These are phyloP conservation scores for Syzygium syzygioides DNA, from an alignment of 441 rosid species.

Conservation along the genomic window DNA sequence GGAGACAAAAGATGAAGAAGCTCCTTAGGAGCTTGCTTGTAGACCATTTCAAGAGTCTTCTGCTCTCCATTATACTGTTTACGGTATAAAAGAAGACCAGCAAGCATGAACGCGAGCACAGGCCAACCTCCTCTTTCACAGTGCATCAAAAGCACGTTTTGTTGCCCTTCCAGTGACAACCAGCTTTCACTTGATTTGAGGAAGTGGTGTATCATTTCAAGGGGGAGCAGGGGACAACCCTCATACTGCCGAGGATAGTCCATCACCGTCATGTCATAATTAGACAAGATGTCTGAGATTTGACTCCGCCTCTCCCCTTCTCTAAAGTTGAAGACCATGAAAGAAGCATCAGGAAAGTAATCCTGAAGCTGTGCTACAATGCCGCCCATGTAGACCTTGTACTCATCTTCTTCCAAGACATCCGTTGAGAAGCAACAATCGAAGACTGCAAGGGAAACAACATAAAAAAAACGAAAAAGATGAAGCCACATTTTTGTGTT, in stretches of 20 bases:
- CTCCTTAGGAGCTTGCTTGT: constrained; percentile 91
- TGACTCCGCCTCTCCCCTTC: constrained; percentile 90
- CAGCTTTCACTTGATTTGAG: constrained; percentile 88
- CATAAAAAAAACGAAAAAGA: background rate
- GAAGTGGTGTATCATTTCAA: constrained; percentile 93
- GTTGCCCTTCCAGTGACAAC: constrained; percentile 88
- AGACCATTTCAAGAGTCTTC: constrained; percentile 95
- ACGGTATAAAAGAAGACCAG: constrained; percentile 74
- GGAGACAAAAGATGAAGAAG: constrained; percentile 70
- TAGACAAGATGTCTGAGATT: constrained; percentile 72
- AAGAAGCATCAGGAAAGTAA: constrained; percentile 88
- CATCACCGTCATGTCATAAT: constrained; percentile 93
- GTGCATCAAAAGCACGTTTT: constrained; percentile 86
- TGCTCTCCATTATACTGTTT: constrained; percentile 88
- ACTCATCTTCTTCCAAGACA: constrained; percentile 88
- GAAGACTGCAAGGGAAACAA: constrained; percentile 50
- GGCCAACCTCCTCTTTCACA: constrained; percentile 98
- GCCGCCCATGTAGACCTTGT: constrained; percentile 82
- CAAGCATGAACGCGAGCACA: constrained; percentile 90
- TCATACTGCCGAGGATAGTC: constrained; percentile 92
- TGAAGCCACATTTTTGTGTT: background rate
- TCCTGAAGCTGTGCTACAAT: constrained; percentile 93
- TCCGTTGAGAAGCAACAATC: constrained; percentile 96
- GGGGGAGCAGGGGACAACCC: constrained; percentile 74
- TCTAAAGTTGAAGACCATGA: constrained; percentile 94